phyloP scores from a whole-genome alignment of 352 stramenopile species.

The Phytopythium ostracodes region DNA sequence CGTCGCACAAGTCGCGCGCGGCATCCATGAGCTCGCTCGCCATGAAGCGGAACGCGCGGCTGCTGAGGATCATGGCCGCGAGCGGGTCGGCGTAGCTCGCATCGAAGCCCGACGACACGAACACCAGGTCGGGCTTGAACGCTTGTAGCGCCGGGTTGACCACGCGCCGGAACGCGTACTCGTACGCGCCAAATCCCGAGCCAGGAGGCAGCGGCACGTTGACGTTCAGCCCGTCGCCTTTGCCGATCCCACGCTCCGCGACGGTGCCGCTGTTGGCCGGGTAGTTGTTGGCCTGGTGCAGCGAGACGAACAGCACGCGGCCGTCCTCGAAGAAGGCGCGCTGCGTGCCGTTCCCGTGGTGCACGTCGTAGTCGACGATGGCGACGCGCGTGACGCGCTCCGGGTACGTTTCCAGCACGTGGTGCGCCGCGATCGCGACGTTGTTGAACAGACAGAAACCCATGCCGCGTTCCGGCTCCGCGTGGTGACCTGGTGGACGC shows the following conservation, averaged over 20 bases:
- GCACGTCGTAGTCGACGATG: conserved; percentile 95
- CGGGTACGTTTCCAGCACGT: conserved; percentile 53
- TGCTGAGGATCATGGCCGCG: conserved; percentile 83
- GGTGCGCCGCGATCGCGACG: conserved; percentile 49
- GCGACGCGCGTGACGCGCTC: conserved; percentile 81
- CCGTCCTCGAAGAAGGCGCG: conserved; percentile 84
- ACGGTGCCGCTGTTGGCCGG: conserved; percentile 43
- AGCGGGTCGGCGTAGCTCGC: conserved; percentile 81
- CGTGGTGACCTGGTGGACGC: conserved; percentile 72
- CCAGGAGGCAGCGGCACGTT: conserved; percentile 88
- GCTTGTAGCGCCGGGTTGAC: conserved; percentile 58
- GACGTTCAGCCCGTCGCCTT: conserved; percentile 53
- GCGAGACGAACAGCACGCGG: conserved; percentile 67
- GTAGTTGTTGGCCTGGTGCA: conserved; percentile 86
- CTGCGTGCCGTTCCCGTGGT: conserved; percentile 97
- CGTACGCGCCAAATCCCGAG: conserved; percentile 69
- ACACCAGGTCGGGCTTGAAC: conserved; percentile 80
- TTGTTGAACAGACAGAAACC: conserved; percentile 78
- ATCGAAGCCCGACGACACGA: conserved; percentile 76
- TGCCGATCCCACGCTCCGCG: conserved; percentile 34
- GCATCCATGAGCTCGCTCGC: conserved; percentile 41
- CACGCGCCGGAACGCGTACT: conserved; percentile 54
- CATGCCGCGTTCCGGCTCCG: conserved; percentile 46
- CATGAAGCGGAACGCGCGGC: conserved; percentile 64
- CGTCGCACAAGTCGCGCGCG: conserved; percentile 38